phyloP scores from a whole-genome alignment of 495 filamentous ascomycete genomes.

The Trichodelitschia bisporula region DNA sequence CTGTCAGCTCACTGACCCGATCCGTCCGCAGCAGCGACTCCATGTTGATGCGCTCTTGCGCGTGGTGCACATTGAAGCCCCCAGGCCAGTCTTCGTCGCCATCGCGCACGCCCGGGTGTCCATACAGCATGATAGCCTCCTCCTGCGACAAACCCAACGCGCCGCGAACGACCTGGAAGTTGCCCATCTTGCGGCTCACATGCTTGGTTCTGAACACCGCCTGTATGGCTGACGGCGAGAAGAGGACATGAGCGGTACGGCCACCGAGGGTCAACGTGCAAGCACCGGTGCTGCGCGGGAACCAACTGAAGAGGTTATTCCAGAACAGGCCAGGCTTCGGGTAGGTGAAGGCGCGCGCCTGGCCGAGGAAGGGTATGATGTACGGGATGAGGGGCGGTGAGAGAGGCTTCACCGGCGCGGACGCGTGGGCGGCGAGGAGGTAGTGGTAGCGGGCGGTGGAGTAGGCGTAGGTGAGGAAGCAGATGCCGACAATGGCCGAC shows the following conservation, averaged over 20 bases:
- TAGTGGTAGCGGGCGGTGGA: slow-evolving; percentile 1
- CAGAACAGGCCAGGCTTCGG: slow-evolving; percentile 6
- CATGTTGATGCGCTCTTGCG: slow-evolving; percentile 7
- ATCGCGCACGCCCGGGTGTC: too few species aligned
- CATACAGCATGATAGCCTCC: slow-evolving; percentile 1
- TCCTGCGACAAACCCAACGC: slow-evolving; percentile 2
- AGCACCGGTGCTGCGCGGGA: slow-evolving; percentile 6
- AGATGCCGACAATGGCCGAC: not conserved
- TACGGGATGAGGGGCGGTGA: slow-evolving; percentile 9
- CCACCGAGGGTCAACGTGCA: slow-evolving; percentile 8
- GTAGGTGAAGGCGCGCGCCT: slow-evolving; percentile 4
- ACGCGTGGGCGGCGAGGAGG: not conserved
- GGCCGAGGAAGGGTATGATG: slow-evolving; percentile 8
- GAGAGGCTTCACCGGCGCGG: not conserved
- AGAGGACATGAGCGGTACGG: slow-evolving; percentile 7
- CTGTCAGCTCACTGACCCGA: slow-evolving; percentile 8
- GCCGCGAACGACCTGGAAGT: slow-evolving; percentile 4
- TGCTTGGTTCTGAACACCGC: slow-evolving; percentile 6
- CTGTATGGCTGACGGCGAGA: slow-evolving; percentile 5
- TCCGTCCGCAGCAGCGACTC: slow-evolving; percentile 7
- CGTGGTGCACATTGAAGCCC: not conserved
- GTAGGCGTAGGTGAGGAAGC: not conserved
- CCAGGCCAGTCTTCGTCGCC: slow-evolving; percentile 1
- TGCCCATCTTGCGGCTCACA: slow-evolving; percentile 5
- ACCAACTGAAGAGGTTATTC: slow-evolving; percentile 5